phyloP scores from a whole-genome alignment of 2,329 filamentous ascomycete genomes.

The Botryotinia convoluta region DNA sequence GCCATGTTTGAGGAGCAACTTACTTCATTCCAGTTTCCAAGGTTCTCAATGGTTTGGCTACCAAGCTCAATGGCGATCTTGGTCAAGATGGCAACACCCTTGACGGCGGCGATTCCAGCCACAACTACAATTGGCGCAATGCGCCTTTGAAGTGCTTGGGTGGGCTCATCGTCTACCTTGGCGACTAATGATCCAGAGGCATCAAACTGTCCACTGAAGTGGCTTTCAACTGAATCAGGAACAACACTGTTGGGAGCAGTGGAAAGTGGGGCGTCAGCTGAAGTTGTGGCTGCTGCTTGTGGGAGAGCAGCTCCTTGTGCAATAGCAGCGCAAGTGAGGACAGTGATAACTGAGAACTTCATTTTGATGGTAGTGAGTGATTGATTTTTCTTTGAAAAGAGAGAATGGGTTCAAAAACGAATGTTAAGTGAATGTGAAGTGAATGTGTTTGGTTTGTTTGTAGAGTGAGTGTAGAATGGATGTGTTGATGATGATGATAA shows the following conservation, averaged over 20 bases:
- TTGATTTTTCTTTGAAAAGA: background rate
- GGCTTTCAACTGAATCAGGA: background rate
- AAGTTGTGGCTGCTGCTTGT: no score
- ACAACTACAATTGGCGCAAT: background rate
- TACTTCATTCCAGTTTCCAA: background rate
- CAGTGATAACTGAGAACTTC: background rate
- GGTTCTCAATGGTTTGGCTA: fast-evolving
- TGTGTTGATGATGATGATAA: background rate
- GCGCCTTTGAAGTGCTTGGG: background rate
- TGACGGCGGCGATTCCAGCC: background rate
- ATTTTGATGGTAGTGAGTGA: background rate
- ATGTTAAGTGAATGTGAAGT: background rate
- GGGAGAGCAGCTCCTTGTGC: background rate
- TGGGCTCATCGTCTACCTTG: background rate
- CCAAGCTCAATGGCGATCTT: background rate
- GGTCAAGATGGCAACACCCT: background rate
- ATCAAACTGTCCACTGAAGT: background rate
- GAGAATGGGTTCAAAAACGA: background rate
- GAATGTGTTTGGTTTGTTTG: background rate
- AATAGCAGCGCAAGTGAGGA: background rate
- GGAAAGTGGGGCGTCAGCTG: background rate
- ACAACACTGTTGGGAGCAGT: background rate
- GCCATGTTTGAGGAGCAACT: background rate
- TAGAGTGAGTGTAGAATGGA: background rate
- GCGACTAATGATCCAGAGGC: background rate